Conservation (phyloP, 2,329 filamentous ascomycete species). For the Berkeleyomyces basicola region DNA sequence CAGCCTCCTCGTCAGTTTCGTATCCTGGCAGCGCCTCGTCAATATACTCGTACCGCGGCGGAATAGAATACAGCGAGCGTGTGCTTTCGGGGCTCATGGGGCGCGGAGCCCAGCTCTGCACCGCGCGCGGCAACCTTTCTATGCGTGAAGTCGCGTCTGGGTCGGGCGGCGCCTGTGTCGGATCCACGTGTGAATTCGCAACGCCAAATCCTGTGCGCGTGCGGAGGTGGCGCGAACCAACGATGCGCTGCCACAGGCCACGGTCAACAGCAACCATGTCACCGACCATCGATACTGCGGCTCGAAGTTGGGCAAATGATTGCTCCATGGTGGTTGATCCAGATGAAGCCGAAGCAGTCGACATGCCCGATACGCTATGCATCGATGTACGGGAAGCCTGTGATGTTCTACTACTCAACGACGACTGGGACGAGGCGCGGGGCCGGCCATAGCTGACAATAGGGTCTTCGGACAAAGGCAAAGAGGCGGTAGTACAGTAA, state of each 20-base stretch:
- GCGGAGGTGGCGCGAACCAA: slow-evolving; percentile 1
- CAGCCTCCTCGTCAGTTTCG: slow-evolving; percentile 13
- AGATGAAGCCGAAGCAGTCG: slow-evolving; percentile 1
- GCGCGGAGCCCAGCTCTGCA: neutral
- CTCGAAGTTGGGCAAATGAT: slow-evolving; percentile 32
- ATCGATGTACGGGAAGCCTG: slow-evolving; percentile 2
- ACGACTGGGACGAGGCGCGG: slow-evolving; percentile 6
- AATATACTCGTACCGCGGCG: slow-evolving; percentile 12
- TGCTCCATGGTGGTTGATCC: slow-evolving; percentile 28
- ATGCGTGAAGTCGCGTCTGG: neutral
- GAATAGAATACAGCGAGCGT: slow-evolving; percentile 9
- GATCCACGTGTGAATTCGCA: neutral
- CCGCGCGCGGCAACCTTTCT: neutral
- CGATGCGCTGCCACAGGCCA: slow-evolving; percentile 16
- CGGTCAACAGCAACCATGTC: slow-evolving; percentile 31
- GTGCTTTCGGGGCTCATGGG: slow-evolving; percentile 11
- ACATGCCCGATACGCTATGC: slow-evolving; percentile 1
- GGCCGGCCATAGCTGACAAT: neutral
- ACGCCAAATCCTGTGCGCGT: slow-evolving; percentile 1
- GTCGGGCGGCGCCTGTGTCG: neutral
- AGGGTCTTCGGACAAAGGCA: neutral
- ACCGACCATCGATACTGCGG: slow-evolving; percentile 29
- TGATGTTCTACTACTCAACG: neutral
- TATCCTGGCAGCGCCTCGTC: slow-evolving; percentile 16
- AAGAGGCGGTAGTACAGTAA: slow-evolving; percentile 6